Conservation (phyloP, 148 eudicot genomes). For the Drosera capensis region DNA sequence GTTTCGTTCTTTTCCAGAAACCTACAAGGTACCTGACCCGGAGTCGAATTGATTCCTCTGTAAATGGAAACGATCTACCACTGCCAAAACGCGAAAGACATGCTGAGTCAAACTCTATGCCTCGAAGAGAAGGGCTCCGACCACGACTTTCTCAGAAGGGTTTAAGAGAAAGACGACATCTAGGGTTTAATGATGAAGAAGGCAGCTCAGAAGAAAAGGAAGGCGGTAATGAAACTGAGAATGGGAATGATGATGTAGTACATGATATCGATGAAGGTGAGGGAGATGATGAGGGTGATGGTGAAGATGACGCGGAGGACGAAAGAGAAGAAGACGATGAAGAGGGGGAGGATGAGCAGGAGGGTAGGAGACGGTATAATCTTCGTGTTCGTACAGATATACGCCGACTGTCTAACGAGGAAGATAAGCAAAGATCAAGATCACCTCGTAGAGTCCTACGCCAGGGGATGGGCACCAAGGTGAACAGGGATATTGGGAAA, state of each 20-base stretch:
- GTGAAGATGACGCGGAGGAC: no score
- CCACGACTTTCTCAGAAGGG: conserved; percentile 61
- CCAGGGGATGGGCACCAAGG: conserved; percentile 91
- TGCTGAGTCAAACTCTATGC: conserved; percentile 22
- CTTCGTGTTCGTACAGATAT: conserved; percentile 86
- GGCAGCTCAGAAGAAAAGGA: conserved; percentile 59
- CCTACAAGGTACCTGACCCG: conserved; percentile 55
- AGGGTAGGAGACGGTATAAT: conserved; percentile 83
- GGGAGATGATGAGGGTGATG: conserved; percentile 42
- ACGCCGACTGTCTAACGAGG: conserved; percentile 70
- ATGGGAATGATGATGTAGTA: conserved; percentile 47
- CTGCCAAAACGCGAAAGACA: conserved; percentile 35
- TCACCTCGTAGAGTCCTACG: conserved; percentile 87
- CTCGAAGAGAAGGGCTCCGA: conserved; percentile 77
- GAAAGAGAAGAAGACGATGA: conserved; percentile 71
- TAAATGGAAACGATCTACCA: conserved; percentile 34
- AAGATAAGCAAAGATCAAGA: conserved; percentile 73
- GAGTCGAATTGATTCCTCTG: conserved; percentile 34
- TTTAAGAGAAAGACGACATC: conserved; percentile 18
- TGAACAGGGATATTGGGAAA: conserved; percentile 67
- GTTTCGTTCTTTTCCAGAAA: conserved; percentile 27
- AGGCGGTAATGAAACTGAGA: conserved; percentile 51
- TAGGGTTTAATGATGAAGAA: conserved; percentile 56
- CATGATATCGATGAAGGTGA: conserved; percentile 54
- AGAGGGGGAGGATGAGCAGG: conserved; percentile 81